Conservation (phyloP, 306 rosid genomes). For the Inga leiocalycina region DNA sequence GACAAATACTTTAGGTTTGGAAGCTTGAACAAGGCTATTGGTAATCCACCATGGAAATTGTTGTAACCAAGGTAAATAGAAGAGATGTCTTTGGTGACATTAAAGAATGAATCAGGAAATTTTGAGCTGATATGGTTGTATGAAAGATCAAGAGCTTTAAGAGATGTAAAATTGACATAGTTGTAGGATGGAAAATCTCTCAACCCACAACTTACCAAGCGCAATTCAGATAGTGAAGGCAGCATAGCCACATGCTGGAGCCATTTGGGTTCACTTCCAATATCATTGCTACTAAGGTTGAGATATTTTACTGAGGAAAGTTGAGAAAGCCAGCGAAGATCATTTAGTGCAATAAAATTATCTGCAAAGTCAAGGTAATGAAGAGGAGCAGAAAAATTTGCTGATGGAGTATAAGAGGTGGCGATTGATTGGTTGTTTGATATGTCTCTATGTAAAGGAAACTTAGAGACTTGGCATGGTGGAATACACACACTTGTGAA, state of each 20-base stretch:
- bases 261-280: neutral
- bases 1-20: neutral
- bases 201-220: neutral
- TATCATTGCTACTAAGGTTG: neutral
- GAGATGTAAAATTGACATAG: too few relatives aligned
- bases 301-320: neutral
- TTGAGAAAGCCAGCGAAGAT: neutral
- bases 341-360: neutral
- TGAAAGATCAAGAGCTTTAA: slow-evolving; percentile 17
- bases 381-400: neutral
- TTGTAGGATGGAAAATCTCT: neutral
- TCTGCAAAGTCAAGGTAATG: neutral
- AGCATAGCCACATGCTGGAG: neutral
- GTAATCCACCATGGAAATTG: slow-evolving; percentile 10
- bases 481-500: neutral
- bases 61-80: neutral
- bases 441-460: too few relatives aligned
- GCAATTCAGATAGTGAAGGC: neutral
- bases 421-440: neutral
- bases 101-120: neutral
- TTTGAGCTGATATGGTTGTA: neutral
- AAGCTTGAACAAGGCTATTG: slow-evolving; percentile 27
- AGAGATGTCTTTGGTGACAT: neutral
- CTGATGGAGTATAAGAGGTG: neutral
- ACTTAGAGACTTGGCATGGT: neutral